Evolutionary conservation across 2,329 filamentous ascomycete species (phyloP).

Genomic region (Calonectria hawksworthii): DNA sequence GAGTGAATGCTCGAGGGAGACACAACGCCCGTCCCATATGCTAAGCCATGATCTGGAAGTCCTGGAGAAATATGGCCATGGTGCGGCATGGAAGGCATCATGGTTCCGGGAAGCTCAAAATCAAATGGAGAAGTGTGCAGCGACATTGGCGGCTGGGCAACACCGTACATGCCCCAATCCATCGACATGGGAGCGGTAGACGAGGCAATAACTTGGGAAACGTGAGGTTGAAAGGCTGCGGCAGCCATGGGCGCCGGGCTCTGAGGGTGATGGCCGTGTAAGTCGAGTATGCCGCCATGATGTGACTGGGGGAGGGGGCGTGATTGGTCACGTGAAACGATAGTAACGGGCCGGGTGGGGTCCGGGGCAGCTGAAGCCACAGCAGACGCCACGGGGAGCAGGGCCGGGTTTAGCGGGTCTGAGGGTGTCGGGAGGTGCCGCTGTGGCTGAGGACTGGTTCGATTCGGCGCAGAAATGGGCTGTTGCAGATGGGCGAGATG

Average conservation of each 20-base stretch:
- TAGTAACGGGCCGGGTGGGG: neutral
- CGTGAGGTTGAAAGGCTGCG: constrained; percentile 32
- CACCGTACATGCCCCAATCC: constrained; percentile 42
- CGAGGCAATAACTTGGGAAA: constrained; percentile 28
- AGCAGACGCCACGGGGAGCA: constrained; percentile 2
- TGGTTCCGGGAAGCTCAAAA: constrained; percentile 41
- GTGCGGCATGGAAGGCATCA: constrained; percentile 35
- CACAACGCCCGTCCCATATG: constrained; percentile 39
- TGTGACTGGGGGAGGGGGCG: constrained; percentile 30
- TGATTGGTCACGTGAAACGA: constrained; percentile 40
- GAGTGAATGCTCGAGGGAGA: constrained; percentile 45
- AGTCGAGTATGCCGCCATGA: constrained; percentile 26
- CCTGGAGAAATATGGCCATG: constrained; percentile 37
- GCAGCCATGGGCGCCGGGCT: constrained; percentile 29
- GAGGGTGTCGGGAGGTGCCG: constrained; percentile 43
- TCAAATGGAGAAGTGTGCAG: constrained; percentile 40
- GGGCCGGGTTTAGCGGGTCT: constrained; percentile 21
- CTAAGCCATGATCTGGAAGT: constrained; percentile 32
- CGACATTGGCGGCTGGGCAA: constrained; percentile 29
- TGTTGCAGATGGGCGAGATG: constrained; percentile 42
- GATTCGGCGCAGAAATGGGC: constrained; percentile 47
- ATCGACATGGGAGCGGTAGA: constrained; percentile 34
- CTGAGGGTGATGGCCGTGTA: constrained; percentile 36
- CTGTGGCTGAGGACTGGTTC: constrained; percentile 44
- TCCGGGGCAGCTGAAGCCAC: neutral